These are phyloP conservation scores for Botrytis squamosa DNA, from an alignment of 2,329 filamentous ascomycete species.

Conservation along the genomic window DNA sequence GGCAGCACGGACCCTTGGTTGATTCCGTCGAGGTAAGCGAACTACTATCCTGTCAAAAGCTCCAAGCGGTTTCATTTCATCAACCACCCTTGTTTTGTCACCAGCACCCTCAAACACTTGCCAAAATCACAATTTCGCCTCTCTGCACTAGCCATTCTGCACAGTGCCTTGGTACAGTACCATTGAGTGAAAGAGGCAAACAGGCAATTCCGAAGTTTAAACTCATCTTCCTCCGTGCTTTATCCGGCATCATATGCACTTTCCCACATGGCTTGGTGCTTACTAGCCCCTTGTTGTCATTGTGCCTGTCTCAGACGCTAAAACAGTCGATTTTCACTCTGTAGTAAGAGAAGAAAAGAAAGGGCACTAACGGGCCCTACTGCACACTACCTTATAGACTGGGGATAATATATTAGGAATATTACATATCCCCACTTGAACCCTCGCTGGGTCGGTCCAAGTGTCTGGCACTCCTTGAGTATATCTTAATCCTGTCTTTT, in stretches of 20 bases:
- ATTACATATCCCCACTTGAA: slow-evolving; percentile 25
- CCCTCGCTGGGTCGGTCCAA: slow-evolving; percentile 29
- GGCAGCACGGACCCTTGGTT: slow-evolving; percentile 25
- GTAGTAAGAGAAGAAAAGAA: slow-evolving; percentile 7
- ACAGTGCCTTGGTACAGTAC: background rate
- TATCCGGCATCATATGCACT: background rate
- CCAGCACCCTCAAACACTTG: slow-evolving; percentile 15
- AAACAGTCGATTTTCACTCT: slow-evolving; percentile 26
- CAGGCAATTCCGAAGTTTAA: background rate
- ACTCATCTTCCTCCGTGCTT: background rate
- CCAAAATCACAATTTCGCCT: background rate
- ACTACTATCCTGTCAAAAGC: slow-evolving; percentile 24
- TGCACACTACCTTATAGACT: slow-evolving; percentile 27
- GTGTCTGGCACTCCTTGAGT: slow-evolving; percentile 28
- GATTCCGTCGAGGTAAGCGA: slow-evolving; percentile 10
- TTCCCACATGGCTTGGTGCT: slow-evolving; percentile 3
- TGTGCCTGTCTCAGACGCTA: slow-evolving; percentile 33
- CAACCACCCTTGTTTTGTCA: slow-evolving; percentile 20
- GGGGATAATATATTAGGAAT: slow-evolving; percentile 27
- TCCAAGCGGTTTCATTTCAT: slow-evolving; percentile 32
- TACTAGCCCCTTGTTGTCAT: slow-evolving; percentile 9
- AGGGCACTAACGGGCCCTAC: slow-evolving; percentile 24
- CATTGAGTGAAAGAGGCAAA: slow-evolving; percentile 10
- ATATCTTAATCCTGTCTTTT: slow-evolving; percentile 27
- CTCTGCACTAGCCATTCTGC: background rate